Evolutionary conservation across 768 basidiomycete species (phyloP), one percentile per base, ranked within the genome.

Genomic region (Termitomyces sp.): DNA sequence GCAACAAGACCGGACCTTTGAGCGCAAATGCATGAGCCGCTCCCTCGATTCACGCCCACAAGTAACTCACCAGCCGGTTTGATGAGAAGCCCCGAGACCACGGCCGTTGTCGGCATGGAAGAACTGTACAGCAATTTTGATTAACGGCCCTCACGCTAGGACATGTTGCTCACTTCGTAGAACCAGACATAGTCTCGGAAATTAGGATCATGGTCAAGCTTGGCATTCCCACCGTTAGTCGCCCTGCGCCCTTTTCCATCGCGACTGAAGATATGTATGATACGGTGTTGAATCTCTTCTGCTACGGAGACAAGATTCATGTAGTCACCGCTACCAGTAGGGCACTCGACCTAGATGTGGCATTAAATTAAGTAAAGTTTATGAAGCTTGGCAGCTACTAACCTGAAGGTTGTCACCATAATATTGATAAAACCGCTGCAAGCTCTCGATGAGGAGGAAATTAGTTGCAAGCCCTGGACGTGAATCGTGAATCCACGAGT

Each of bases 131-230:
- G 45, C 24, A 51, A 30, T 54, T 47, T 41, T 24, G 53, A 32
- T n/a, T 15, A 35, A 45, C 52, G 15, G 42, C 51, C 8, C 59
- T n/a, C 15, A 59, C 43, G 32, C 3, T 32, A 19, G 28, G 26
- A 30, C 21, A 37, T 60, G 6, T 14, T 32, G 50, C 75, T 54
- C 56, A 91, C 90, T 74, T 98, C 96, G 68, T 93, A 89, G 78
- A 98, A 98, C 82, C 87, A 90, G 42, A 98, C 85, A 66, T 98
- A 98, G 69, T 98, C 95, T 44, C 93, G 81, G 83, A 98, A 99
- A 74, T 97, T 82, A 15, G 94, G 93, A 68, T 99, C 97, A 55
- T 80, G 77, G 69, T 99, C 91, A 60, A 99, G 73, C 68, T 86
- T 90, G 35, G 82, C 76, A 64, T 88, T 88, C 7, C 93, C 93